Evolutionary conservation across 106 monocot genomes (phyloP), one percentile per base, ranked within the genome.

Genomic region (Dendrobium nobile): DNA sequence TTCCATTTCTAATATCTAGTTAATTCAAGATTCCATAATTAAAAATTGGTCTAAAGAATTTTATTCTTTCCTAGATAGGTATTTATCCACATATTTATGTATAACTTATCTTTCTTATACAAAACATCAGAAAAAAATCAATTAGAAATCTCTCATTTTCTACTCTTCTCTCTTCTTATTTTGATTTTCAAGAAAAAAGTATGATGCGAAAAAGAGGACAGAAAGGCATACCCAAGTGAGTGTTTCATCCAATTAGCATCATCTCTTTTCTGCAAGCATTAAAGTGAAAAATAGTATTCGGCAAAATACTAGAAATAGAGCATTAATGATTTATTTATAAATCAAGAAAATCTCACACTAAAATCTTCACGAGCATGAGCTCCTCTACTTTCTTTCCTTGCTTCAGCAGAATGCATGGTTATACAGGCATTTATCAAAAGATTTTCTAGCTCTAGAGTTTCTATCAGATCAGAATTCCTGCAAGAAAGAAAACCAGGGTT

Each of bases 361-460:
- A 95, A 99, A 84, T 99, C 98, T 91, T 95, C 98, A 77, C 91
- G 92, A 74, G 98, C 95, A 91, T 99, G 98, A 68, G 98, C 98
- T 80, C 98, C 98, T 93, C 98, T 89, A 77, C 98, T 99, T 80
- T 99, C 98, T 86, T 99, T 99, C 73, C 98, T 87, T 84, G 98
- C 98, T 73, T 99, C 98, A 58, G 98, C 98, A 72, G 98, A 99
- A 54, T 99, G 92, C 98, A 99, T 99, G 22, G 98, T 99, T 76
- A 99, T 88, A 55, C 83, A 85, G 43, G 95, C 98, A 93, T 99
- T 99, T 77, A 99, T 99, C 77, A 99, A 84, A 72, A 99, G 91
- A 87, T 99, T 99, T 87, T 99, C 98, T 44, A 95, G 82, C 77
- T 99, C 98, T 8, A 99, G 79, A 22, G 98, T 93, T 82, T 99